Evolutionary conservation across 2,329 filamentous ascomycete species (phyloP).

Genomic region (Fusarium mundagurra): DNA sequence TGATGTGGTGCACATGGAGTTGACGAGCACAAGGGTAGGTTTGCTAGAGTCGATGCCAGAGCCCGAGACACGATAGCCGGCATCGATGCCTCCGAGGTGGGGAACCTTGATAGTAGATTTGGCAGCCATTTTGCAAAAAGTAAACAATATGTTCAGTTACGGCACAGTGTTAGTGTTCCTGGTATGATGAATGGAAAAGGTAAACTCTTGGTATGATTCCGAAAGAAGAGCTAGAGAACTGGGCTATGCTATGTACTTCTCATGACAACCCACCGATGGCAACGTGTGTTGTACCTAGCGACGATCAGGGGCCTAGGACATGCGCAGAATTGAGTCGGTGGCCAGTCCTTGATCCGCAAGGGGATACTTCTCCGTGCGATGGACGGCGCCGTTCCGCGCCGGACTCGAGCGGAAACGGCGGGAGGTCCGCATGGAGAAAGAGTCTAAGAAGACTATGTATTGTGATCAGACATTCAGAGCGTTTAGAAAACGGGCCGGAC

Average conservation of each 20-base stretch:
- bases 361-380: slow-evolving; percentile 18
- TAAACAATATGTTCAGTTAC: not conserved
- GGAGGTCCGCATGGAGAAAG: not conserved
- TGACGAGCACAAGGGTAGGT: slow-evolving; percentile 62
- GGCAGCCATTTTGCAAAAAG: slow-evolving; percentile 46
- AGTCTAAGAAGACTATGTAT: not conserved
- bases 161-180: not conserved
- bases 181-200: not conserved
- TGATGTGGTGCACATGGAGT: slow-evolving; percentile 61
- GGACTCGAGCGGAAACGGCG: not conserved
- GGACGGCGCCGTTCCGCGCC: slow-evolving; percentile 21
- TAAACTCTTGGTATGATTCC: not conserved
- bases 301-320: slow-evolving; percentile 18
- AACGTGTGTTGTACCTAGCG: not conserved
- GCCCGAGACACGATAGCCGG: slow-evolving; percentile 56
- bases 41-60: slow-evolving; percentile 58
- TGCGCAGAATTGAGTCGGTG: slow-evolving; percentile 2
- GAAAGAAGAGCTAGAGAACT: not conserved
- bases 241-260: slow-evolving; percentile 13
- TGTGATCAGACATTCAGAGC: not conserved
- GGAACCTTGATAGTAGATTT: slow-evolving; percentile 56
- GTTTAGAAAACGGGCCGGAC: slow-evolving; percentile 26
- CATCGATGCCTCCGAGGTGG: slow-evolving; percentile 59
- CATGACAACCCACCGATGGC: not conserved
- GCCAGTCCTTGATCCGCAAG: slow-evolving; percentile 13